phyloP scores from a whole-genome alignment of 805 yeast species.

The Kuraishia capsulata region DNA sequence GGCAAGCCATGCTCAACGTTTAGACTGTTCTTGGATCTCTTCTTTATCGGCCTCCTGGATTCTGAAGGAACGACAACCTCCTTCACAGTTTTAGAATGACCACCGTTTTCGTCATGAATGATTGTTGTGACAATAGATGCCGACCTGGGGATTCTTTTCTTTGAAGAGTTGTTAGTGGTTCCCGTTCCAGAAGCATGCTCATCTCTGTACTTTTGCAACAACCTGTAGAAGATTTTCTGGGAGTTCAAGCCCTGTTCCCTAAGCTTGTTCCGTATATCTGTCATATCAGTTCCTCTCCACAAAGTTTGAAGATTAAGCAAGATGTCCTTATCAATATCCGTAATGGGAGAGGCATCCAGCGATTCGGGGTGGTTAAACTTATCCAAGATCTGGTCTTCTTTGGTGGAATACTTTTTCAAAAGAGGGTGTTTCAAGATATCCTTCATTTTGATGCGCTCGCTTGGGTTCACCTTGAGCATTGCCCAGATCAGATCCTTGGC shows the following conservation, averaged over 20 bases:
- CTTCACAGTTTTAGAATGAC: conserved; percentile 16
- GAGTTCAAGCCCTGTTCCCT: conserved; percentile 15
- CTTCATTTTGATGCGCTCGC: conserved; percentile 65
- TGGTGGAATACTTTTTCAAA: conserved; percentile 60
- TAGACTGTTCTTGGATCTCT: conserved; percentile 5
- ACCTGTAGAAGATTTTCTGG: conserved; percentile 27
- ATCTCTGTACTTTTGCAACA: conserved; percentile 22
- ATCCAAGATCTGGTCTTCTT: conserved; percentile 34
- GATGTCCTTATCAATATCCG: conserved; percentile 37
- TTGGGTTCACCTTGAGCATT: conserved; percentile 81
- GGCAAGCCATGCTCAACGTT: conserved; percentile 11
- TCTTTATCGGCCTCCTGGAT: conserved; percentile 9
- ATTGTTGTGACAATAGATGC: conserved; percentile 21
- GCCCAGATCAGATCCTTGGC: conserved; percentile 78
- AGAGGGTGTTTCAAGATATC: conserved; percentile 78
- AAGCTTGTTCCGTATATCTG: conserved; percentile 18
- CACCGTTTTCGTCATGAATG: conserved; percentile 23
- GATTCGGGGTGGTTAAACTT: conserved; percentile 35
- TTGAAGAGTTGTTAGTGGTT: background rate
- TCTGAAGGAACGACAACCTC: conserved; percentile 23
- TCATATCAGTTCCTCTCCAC: conserved; percentile 44
- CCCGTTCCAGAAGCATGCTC: conserved; percentile 12
- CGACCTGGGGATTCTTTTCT: conserved; percentile 15
- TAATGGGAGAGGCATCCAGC: conserved; percentile 12
- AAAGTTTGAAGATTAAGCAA: conserved; percentile 44